Base-by-base conservation (phyloP, 2,329 filamentous ascomycete genomes). In the Epichloe sp. region DNA sequence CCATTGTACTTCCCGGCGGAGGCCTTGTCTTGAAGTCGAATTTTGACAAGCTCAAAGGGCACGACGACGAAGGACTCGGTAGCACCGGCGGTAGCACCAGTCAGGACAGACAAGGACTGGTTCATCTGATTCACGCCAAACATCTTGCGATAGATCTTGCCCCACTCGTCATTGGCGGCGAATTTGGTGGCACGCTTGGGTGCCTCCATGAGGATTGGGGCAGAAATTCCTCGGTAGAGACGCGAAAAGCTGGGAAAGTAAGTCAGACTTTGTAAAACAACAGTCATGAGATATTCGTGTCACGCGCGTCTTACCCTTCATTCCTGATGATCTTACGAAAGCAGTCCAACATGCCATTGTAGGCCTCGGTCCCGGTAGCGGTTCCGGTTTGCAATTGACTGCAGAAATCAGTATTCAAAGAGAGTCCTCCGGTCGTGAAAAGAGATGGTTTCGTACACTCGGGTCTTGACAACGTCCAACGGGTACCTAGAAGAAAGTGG, bases 151-250 rank as follows among this genome's bases (percentile, higher is more conserved):
- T 95, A 98, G 71, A 96, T 79, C 71, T 89, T 82, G 62, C 93
- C 93, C 93, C 93, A 98, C 68, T 91, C 88, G 68, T 98, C 93
- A 72, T 98, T 98, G 71, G 93, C 93, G 45, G 93, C 91, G 71
- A 98, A 98, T 71, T 98, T 98, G 74, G 88, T 97, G 43, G 91
- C 91, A 72, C 89, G 82, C 80, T 95, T 95, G 62, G 74, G 70
- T 54, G 90, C 90, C 71, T 97, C 91, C 91, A 98, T 98, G 59
- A 97, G 79, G 64, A 98, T 97, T 48, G 93, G 93, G 26, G 93
- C 91, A 44, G 80, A 83, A 69, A 98, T 98, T 64, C 93, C 93
- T 59, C 93, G 88, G 76, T 98, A 98, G 54, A 98, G 78, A 59
- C 91, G 83, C 55, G 88, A 93, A 70, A 86, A 83, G 54, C 88